Conservation (phyloP, 495 filamentous ascomycete species). For the Chaetomium fimeti region DNA sequence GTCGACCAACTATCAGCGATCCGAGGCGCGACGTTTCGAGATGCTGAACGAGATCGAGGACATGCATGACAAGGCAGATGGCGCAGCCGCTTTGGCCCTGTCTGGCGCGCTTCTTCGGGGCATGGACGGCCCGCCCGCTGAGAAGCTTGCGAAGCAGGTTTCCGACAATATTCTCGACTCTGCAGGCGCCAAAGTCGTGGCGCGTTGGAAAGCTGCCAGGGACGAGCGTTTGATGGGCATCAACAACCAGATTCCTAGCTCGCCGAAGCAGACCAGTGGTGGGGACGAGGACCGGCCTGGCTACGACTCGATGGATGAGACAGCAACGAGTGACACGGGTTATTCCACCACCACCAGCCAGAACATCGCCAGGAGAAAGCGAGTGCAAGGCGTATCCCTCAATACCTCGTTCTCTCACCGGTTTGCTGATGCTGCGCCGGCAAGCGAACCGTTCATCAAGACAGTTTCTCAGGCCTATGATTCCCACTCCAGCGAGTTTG, state of each 20-base stretch:
- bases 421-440: not conserved
- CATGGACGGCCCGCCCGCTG: slow-evolving; percentile 11
- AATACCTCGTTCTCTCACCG: not conserved
- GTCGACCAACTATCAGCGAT: slow-evolving; percentile 16
- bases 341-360: not conserved
- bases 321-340: no score
- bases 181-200: not conserved
- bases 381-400: not conserved
- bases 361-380: not conserved
- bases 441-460: not conserved
- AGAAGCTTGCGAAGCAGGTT: not conserved
- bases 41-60: slow-evolving; percentile 13
- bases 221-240: not conserved
- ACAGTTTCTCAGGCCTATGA: not conserved
- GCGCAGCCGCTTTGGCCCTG: not conserved
- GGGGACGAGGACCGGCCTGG: not conserved
- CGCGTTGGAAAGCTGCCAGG: slow-evolving; percentile 12
- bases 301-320: not conserved
- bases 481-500: not conserved
- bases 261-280: not conserved
- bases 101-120: not conserved
- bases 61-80: not conserved
- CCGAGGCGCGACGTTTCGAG: slow-evolving; percentile 12
- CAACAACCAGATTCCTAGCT: no score
- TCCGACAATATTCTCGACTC: not conserved